Conservation (phyloP, 1,139 yeast genomes). For the Zhuliangozyma parablackwelliae region DNA sequence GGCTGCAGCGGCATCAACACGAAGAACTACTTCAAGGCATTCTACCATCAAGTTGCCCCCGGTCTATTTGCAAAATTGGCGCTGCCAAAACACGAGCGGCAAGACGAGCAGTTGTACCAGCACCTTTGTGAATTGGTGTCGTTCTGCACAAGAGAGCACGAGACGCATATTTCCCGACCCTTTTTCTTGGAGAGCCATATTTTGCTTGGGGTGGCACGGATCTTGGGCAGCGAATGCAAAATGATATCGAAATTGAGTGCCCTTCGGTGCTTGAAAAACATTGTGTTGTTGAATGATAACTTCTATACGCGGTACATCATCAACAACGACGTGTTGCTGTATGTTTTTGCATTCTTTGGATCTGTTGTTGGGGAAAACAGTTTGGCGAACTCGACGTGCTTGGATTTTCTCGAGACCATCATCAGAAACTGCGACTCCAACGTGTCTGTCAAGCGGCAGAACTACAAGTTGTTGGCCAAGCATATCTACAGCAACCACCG, state of each 20-base stretch:
- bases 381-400: slow-evolving; percentile 69
- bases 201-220: slow-evolving; percentile 46
- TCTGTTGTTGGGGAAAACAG: slow-evolving; percentile 53
- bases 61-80: slow-evolving; percentile 47
- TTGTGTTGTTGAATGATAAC: slow-evolving; percentile 59
- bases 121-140: slow-evolving; percentile 66
- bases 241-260: slow-evolving; percentile 62
- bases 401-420: slow-evolving; percentile 62
- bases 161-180: slow-evolving; percentile 48
- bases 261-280: slow-evolving; percentile 56
- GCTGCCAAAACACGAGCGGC: too few species aligned
- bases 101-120: slow-evolving; percentile 42
- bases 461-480: slow-evolving; percentile 44
- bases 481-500: slow-evolving; percentile 45
- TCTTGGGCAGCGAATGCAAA: slow-evolving; percentile 36
- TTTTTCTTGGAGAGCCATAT: slow-evolving; percentile 58
- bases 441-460: slow-evolving; percentile 24
- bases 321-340: slow-evolving; percentile 48
- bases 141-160: slow-evolving; percentile 65
- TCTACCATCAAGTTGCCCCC: slow-evolving; percentile 61
- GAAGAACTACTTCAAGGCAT: slow-evolving; percentile 51
- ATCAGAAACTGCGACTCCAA: slow-evolving; percentile 26
- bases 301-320: slow-evolving; percentile 55
- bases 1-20: too few species aligned
- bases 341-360: slow-evolving; percentile 48